A percentile compares a stretch with the other conserved stretches of the same genome.
These are phyloP conservation scores for Candida endomychidarum DNA, from an alignment of 805 yeast species.

Conservation along the genomic window DNA sequence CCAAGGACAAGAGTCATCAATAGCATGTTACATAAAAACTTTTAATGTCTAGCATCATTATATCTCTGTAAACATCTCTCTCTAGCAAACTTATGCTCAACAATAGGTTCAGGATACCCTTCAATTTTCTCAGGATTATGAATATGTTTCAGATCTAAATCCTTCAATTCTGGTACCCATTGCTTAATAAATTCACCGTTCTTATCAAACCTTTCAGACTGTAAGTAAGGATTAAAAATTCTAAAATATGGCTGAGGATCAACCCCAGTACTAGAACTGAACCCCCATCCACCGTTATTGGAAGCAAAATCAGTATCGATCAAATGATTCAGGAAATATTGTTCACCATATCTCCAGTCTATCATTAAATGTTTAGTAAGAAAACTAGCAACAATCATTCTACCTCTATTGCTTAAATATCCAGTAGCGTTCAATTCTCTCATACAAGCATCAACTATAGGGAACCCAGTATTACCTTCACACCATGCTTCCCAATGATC, in stretches of 20 bases:
- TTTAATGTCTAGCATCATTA: conserved; percentile 30
- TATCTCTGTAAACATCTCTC: conserved; percentile 44
- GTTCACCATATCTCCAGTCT: conserved; percentile 58
- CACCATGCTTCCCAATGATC: conserved; percentile 51
- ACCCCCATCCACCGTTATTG: conserved; percentile 61
- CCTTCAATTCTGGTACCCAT: conserved; percentile 51
- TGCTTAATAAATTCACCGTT: conserved; percentile 45
- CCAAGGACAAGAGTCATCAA: background rate
- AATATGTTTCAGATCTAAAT: conserved; percentile 27
- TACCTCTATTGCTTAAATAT: conserved; percentile 51
- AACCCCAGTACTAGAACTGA: conserved; percentile 50
- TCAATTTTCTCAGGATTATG: conserved; percentile 35
- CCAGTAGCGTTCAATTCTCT: conserved; percentile 51
- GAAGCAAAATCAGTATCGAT: conserved; percentile 55
- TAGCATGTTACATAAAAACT: no score
- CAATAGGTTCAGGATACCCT: conserved; percentile 46
- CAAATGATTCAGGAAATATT: conserved; percentile 48
- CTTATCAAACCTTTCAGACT: conserved; percentile 49
- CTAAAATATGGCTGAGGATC: conserved; percentile 60
- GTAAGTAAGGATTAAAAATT: conserved; percentile 52
- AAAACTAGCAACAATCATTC: conserved; percentile 56
- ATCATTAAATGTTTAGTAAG: conserved; percentile 48
- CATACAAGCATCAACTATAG: conserved; percentile 61
- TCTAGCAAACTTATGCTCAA: conserved; percentile 40
- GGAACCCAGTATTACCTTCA: conserved; percentile 53